Evolutionary conservation across 345 rosid species (phyloP).

Genomic region (Hibiscus mutabilis): DNA sequence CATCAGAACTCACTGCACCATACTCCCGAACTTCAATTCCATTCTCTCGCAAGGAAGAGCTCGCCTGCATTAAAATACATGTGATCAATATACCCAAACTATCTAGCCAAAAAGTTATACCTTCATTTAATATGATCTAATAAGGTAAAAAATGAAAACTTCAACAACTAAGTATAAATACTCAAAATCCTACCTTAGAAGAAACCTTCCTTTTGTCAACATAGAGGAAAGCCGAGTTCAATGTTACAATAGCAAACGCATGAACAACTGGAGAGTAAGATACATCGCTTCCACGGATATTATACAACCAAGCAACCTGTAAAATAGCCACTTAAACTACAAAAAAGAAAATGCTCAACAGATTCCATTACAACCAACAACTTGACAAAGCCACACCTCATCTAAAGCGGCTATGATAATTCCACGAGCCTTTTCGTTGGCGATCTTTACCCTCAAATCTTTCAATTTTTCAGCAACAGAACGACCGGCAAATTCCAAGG

Average conservation of each 20-base stretch:
- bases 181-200: constrained; percentile 39
- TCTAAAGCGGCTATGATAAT: constrained; percentile 76
- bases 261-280: constrained; percentile 89
- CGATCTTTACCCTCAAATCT: constrained; percentile 58
- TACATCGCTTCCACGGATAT: constrained; percentile 88
- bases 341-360: background rate
- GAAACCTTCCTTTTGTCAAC: constrained; percentile 76
- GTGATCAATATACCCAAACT: background rate
- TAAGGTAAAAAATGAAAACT: background rate
- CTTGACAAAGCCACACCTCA: constrained; percentile 44
- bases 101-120: background rate
- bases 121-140: background rate
- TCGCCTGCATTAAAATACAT: constrained; percentile 34
- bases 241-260: constrained; percentile 80
- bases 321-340: constrained; percentile 10
- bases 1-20: constrained; percentile 60
- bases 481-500: constrained; percentile 61
- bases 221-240: constrained; percentile 60
- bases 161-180: background rate
- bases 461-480: constrained; percentile 56
- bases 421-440: constrained; percentile 47
- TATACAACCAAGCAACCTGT: constrained; percentile 98
- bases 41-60: constrained; percentile 36
- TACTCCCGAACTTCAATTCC: constrained; percentile 73
- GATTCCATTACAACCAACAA: background rate